Conservation (phyloP, 257 asterid genomes). For the Nemophila menziesii region DNA sequence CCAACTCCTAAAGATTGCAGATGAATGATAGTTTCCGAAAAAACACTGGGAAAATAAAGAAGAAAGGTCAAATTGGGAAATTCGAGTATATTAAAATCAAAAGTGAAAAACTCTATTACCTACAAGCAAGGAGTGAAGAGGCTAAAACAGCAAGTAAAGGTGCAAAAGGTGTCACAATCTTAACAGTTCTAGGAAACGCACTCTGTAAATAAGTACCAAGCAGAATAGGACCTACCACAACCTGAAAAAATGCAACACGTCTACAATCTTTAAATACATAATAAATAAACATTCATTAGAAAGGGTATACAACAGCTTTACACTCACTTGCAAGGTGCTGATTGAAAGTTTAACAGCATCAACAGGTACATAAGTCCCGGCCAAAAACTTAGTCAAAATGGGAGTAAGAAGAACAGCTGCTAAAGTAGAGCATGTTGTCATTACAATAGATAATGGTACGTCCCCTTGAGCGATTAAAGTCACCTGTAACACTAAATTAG, state of each 20-base stretch:
- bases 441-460: slow-evolving; percentile 71
- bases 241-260: slow-evolving; percentile 30
- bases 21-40: slow-evolving; percentile 63
- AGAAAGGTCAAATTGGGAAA: slow-evolving; percentile 6
- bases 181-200: slow-evolving; percentile 48
- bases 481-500: slow-evolving; percentile 61
- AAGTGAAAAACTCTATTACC: slow-evolving; percentile 23
- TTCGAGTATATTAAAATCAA: not conserved
- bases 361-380: slow-evolving; percentile 77
- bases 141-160: slow-evolving; percentile 71
- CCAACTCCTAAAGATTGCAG: slow-evolving; percentile 47
- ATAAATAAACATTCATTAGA: not conserved
- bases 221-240: slow-evolving; percentile 88
- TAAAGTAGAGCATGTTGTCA: slow-evolving; percentile 79
- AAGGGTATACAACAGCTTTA: slow-evolving; percentile 1
- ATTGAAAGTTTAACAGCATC: slow-evolving; percentile 62
- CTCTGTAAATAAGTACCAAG: slow-evolving; percentile 70
- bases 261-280: not conserved
- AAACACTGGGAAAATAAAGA: slow-evolving; percentile 39
- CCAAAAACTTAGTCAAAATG: slow-evolving; percentile 57
- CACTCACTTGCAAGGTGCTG: slow-evolving; percentile 81
- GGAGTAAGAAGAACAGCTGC: slow-evolving; percentile 91
- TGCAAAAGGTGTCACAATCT: slow-evolving; percentile 47
- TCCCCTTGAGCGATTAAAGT: slow-evolving; percentile 90
- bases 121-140: slow-evolving; percentile 73